Conservation (phyloP, 345 rosid genomes). For the Acer negundo region DNA sequence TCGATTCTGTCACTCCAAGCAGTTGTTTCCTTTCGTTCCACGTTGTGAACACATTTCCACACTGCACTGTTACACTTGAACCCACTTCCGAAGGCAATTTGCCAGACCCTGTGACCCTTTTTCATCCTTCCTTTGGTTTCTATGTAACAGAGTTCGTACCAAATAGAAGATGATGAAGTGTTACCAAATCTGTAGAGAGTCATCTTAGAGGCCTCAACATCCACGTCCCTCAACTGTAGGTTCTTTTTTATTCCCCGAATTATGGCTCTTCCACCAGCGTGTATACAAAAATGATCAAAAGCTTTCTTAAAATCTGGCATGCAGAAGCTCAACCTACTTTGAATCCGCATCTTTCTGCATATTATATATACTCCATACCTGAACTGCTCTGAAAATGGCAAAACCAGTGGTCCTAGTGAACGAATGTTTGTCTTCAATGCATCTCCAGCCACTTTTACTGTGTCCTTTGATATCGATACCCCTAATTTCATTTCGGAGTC, state of each 20-base stretch:
- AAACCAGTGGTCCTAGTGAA: too few species aligned
- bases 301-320: conserved; percentile 62
- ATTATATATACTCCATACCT: conserved; percentile 21
- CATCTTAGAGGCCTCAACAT: conserved; percentile 63
- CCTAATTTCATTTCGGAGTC: conserved; percentile 25
- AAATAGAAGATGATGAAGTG: conserved; percentile 65
- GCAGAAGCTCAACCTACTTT: conserved; percentile 26
- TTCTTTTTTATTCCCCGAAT: conserved; percentile 54
- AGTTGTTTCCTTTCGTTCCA: conserved; percentile 32
- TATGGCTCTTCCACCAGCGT: conserved; percentile 62
- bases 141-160: conserved; percentile 48
- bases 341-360: conserved; percentile 33
- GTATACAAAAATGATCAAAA: conserved; percentile 64
- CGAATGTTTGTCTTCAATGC: too few species aligned
- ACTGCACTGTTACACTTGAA: conserved; percentile 69
- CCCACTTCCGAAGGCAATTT: conserved; percentile 68
- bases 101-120: conserved; percentile 55
- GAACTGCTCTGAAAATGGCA: too few species aligned
- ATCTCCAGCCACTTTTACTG: conserved; percentile 41
- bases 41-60: conserved; percentile 44
- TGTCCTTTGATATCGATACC: conserved; percentile 49
- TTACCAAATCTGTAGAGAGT: conserved; percentile 59
- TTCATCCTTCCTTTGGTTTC: conserved; percentile 52
- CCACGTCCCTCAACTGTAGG: conserved; percentile 45
- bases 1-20: conserved; percentile 51